These are phyloP conservation scores for Hirsutella minnesotensis DNA, from an alignment of 2,329 filamentous ascomycete genomes.

Conservation along the genomic window DNA sequence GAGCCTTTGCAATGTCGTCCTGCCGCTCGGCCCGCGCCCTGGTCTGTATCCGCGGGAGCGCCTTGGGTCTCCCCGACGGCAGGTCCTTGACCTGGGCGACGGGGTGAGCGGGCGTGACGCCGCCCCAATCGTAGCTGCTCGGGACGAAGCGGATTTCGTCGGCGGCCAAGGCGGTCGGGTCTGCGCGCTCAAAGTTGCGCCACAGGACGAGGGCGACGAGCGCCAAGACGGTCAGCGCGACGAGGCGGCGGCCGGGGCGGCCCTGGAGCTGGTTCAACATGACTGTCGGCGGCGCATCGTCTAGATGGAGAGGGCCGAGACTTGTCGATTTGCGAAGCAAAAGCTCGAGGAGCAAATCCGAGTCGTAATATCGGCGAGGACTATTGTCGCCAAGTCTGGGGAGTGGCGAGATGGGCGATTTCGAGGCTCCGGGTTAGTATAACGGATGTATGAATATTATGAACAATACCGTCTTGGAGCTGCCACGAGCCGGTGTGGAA, in stretches of 20 bases:
- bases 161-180: conserved; percentile 7
- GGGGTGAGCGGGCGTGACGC: conserved; percentile 19
- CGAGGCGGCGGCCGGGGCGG: conserved; percentile 20
- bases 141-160: conserved; percentile 13
- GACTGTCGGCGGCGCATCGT: conserved; percentile 4
- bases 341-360: no score
- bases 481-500: no score
- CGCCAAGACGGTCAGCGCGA: conserved; percentile 17
- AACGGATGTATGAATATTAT: no score
- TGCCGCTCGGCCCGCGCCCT: conserved; percentile 23
- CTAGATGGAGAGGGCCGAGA: no score
- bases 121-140: conserved; percentile 27
- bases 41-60: conserved; percentile 31
- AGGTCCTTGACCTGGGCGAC: conserved; percentile 17
- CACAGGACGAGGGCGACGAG: conserved; percentile 15
- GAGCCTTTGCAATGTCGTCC: conserved; percentile 18
- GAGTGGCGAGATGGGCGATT: no score
- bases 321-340: no score
- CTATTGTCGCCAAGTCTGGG: no score
- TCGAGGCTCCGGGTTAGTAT: no score
- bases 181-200: conserved; percentile 8
- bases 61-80: conserved; percentile 22
- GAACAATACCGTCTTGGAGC: no score
- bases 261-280: conserved; percentile 20
- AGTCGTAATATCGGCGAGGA: no score